A percentile compares a stretch with the other conserved stretches of the same genome.
Evolutionary conservation across 2,329 filamentous ascomycete species (phyloP).

Genomic region (Trichoderma harzianum): DNA sequence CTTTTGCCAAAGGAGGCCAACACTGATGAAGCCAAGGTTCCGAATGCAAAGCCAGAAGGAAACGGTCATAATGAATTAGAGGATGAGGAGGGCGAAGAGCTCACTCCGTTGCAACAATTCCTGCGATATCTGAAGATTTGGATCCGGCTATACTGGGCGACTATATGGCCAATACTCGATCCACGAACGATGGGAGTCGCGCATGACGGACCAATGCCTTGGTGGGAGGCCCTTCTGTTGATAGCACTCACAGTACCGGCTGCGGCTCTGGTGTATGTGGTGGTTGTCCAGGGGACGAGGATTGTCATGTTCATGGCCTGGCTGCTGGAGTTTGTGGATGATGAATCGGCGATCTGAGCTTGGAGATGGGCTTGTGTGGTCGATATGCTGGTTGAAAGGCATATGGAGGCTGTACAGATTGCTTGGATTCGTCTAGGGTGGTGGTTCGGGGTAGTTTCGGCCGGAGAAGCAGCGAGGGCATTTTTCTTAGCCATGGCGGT

Average conservation of each 20-base stretch:
- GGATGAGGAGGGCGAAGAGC: constrained; percentile 17
- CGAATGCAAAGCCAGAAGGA: too few relatives aligned
- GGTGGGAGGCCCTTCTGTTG: constrained; percentile 25
- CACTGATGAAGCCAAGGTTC: not conserved
- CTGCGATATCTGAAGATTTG: constrained; percentile 18
- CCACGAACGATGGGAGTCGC: constrained; percentile 32
- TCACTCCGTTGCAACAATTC: not conserved
- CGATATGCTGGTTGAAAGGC: not conserved
- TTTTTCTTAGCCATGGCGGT: not conserved
- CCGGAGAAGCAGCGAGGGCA: not conserved
- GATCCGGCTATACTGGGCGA: constrained; percentile 33
- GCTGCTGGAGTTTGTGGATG: not conserved
- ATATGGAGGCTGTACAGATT: not conserved
- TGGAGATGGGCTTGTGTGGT: not conserved
- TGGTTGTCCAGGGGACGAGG: constrained; percentile 29
- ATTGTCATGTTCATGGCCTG: constrained; percentile 23
- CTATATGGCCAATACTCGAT: constrained; percentile 40
- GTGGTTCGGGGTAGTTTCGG: not conserved
- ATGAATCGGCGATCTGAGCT: not conserved
- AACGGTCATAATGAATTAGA: not conserved
- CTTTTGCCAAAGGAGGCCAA: constrained; percentile 22
- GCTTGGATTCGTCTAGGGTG: not conserved
- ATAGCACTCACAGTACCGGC: constrained; percentile 29
- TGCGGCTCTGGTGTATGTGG: constrained; percentile 24
- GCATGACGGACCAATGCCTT: constrained; percentile 24